Conservation (phyloP, 805 yeast genomes). For the Candida bentonensis region DNA sequence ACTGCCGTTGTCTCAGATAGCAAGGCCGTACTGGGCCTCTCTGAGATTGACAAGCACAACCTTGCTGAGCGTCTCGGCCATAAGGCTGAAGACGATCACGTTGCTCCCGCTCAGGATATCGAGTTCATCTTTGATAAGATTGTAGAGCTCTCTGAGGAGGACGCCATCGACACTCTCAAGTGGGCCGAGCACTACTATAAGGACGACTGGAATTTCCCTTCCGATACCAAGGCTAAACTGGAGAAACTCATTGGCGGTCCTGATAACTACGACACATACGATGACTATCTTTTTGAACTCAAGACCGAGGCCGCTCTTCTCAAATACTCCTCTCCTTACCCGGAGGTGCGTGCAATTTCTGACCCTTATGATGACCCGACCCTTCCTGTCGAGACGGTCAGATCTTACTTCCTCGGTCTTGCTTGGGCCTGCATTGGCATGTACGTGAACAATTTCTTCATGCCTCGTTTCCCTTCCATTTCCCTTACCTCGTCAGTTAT, state of each 20-base stretch:
- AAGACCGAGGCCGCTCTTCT: conserved; percentile 21
- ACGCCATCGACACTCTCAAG: conserved; percentile 25
- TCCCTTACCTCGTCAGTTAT: conserved; percentile 35
- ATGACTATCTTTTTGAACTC: conserved; percentile 7
- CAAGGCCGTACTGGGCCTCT: background rate
- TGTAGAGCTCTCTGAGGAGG: conserved; percentile 22
- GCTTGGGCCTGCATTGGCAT: conserved; percentile 15
- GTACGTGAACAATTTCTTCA: conserved; percentile 26
- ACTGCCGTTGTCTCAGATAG: background rate
- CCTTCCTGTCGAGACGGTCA: conserved; percentile 33
- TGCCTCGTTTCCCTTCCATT: conserved; percentile 38
- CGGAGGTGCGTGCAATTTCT: conserved; percentile 51
- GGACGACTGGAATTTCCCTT: conserved; percentile 32
- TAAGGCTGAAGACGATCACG: background rate
- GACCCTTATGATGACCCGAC: conserved; percentile 34
- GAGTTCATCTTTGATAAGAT: conserved; percentile 30
- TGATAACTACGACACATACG: conserved; percentile 3
- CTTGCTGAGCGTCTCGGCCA: background rate
- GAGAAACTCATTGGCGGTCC: conserved; percentile 15
- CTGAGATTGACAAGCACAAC: background rate
- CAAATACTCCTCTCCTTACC: conserved; percentile 37
- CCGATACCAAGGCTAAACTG: conserved; percentile 23
- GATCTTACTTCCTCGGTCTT: conserved; percentile 26
- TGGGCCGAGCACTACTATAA: conserved; percentile 25
- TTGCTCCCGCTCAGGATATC: conserved; percentile 5